A percentile compares a stretch with the other conserved stretches of the same genome.
Conservation (phyloP, 495 filamentous ascomycete genomes). For the Daldinia grandis region DNA sequence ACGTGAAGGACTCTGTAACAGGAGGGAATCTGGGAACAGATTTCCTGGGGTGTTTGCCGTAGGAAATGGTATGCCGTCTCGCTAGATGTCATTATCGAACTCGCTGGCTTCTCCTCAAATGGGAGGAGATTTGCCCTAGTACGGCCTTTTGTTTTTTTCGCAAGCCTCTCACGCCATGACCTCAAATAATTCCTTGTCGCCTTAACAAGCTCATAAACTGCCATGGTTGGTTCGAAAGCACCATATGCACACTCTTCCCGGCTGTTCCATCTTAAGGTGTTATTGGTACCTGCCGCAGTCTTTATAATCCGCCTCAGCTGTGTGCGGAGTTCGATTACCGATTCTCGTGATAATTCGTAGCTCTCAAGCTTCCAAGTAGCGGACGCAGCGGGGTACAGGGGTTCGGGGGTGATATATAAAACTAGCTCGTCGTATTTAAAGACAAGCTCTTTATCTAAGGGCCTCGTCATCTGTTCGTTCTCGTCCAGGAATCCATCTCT, state of each 20-base stretch:
- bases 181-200: constrained; percentile 21
- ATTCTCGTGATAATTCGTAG: constrained; percentile 25
- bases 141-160: neutral
- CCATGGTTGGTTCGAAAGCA: constrained; percentile 30
- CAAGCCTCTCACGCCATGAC: constrained; percentile 16
- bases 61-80: constrained; percentile 41
- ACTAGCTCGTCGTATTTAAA: constrained; percentile 35
- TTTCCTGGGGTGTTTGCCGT: constrained; percentile 47
- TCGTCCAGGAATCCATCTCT: constrained; percentile 23
- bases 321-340: constrained; percentile 39
- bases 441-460: constrained; percentile 31
- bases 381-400: constrained; percentile 34
- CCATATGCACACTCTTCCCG: constrained; percentile 28
- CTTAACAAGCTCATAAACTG: constrained; percentile 31
- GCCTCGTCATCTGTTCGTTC: constrained; percentile 19
- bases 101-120: constrained; percentile 25
- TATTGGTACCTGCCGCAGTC: constrained; percentile 26
- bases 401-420: constrained; percentile 34
- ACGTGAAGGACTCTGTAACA: constrained; percentile 52
- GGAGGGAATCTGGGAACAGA: constrained; percentile 43
- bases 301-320: constrained; percentile 20
- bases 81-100: constrained; percentile 20
- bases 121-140: neutral
- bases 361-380: constrained; percentile 41
- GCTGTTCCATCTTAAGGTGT: constrained; percentile 27